These are phyloP conservation scores for Pseudevernia furfuracea DNA, from an alignment of 495 filamentous ascomycete genomes.

Conservation along the genomic window DNA sequence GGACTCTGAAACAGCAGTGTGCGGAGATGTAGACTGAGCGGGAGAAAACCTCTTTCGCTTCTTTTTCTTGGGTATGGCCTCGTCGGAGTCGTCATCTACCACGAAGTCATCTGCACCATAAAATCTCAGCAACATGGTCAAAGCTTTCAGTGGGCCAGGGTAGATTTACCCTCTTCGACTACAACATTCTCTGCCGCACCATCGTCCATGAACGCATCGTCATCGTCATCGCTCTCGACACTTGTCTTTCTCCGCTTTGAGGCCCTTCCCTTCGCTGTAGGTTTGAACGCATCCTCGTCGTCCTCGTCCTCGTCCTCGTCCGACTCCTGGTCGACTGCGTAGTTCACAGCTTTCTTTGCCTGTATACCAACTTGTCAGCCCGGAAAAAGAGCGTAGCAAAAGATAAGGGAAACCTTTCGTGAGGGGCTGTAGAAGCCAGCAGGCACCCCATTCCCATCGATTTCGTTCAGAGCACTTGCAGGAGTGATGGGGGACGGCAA, in stretches of 20 bases:
- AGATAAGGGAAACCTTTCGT: conserved; percentile 33
- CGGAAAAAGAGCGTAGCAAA: not conserved
- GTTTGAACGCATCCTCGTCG: conserved; percentile 44
- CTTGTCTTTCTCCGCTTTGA: conserved; percentile 48
- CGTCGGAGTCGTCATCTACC: conserved; percentile 71
- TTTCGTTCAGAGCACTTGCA: conserved; percentile 10
- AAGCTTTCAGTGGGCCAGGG: not conserved
- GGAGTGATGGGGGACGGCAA: conserved; percentile 23
- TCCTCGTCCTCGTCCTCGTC: conserved; percentile 52
- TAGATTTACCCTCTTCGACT: conserved; percentile 39
- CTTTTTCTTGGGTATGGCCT: conserved; percentile 56
- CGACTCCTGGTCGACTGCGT: conserved; percentile 34
- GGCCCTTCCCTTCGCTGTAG: conserved; percentile 34
- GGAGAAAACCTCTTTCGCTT: conserved; percentile 66
- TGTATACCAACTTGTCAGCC: conserved; percentile 17
- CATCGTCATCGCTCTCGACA: conserved; percentile 59
- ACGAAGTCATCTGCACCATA: conserved; percentile 59
- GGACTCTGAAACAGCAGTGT: conserved; percentile 12
- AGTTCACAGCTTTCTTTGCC: conserved; percentile 43
- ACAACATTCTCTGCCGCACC: conserved; percentile 50
- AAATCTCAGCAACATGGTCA: not conserved
- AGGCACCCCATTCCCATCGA: conserved; percentile 2
- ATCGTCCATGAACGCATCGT: conserved; percentile 55
- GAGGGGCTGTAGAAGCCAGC: conserved; percentile 38
- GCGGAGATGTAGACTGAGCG: conserved; percentile 32